Conservation (phyloP, 1,284 basidiomycete genomes). For the Tausonia pullulans region DNA sequence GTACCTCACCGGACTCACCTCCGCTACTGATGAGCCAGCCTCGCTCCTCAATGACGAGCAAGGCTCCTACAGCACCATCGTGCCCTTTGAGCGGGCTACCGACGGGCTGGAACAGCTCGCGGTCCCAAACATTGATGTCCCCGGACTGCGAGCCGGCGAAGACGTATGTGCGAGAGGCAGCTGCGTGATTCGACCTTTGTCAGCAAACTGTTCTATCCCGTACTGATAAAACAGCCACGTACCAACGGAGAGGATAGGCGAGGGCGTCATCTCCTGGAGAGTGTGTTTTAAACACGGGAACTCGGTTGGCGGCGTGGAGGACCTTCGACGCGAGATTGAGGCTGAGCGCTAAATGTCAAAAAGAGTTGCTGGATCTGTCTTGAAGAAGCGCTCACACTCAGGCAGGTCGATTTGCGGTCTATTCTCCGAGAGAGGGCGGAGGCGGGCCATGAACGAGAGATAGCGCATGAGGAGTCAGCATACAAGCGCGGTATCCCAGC, state of each 20-base stretch:
- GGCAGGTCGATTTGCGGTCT: too few relatives aligned
- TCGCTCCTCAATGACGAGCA: slow-evolving; percentile 11
- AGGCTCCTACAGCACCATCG: slow-evolving; percentile 4
- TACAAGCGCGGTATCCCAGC: too few relatives aligned
- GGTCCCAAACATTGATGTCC: slow-evolving; percentile 12
- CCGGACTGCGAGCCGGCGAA: slow-evolving; percentile 11
- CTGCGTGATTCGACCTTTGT: neutral
- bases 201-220: neutral
- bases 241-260: neutral
- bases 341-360: neutral
- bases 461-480: too few relatives aligned
- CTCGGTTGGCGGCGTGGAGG: neutral
- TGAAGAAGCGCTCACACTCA: too few relatives aligned
- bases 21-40: slow-evolving; percentile 15
- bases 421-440: too few relatives aligned
- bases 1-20: neutral
- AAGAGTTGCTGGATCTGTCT: too few relatives aligned
- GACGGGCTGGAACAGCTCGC: slow-evolving; percentile 1
- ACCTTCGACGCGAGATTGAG: neutral
- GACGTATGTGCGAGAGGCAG: slow-evolving; percentile 4
- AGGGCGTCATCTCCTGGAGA: neutral
- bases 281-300: neutral
- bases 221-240: neutral
- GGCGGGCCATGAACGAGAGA: too few relatives aligned
- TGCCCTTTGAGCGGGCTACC: slow-evolving; percentile 1